Evolutionary conservation across 495 filamentous ascomycete genomes (phyloP).

Genomic region (Penicillium argentinense): DNA sequence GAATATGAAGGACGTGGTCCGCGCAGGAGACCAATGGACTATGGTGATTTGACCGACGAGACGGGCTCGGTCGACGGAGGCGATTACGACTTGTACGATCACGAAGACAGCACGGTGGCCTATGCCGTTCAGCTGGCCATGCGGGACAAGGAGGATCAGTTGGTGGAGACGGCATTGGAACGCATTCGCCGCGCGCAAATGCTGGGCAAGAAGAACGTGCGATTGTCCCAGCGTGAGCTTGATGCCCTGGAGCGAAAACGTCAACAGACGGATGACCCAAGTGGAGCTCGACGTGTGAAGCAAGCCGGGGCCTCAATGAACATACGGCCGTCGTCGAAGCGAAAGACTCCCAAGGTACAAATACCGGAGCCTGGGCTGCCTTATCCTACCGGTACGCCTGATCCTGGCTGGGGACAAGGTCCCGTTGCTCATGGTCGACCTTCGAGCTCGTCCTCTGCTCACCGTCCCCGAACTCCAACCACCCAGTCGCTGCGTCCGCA

Average conservation of each 20-base stretch:
- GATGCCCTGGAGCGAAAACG: conserved; percentile 73
- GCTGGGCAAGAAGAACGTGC: conserved; percentile 73
- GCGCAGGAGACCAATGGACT: conserved; percentile 46
- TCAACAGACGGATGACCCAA: conserved; percentile 46
- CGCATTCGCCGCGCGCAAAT: conserved; percentile 73
- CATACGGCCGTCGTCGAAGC: conserved; percentile 20
- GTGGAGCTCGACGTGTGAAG: conserved; percentile 18
- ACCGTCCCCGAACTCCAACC: conserved; percentile 40
- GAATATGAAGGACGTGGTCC: conserved; percentile 33
- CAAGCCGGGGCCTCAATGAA: conserved; percentile 6
- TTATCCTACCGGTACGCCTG: conserved; percentile 27
- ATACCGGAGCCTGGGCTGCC: too few relatives aligned
- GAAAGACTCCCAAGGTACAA: too few relatives aligned
- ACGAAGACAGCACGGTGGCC: conserved; percentile 48
- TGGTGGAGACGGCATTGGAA: conserved; percentile 71
- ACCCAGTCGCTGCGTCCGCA: conserved; percentile 39
- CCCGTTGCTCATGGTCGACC: conserved; percentile 20
- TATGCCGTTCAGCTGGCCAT: conserved; percentile 55
- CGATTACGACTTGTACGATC: conserved; percentile 55
- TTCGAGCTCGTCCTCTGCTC: conserved; percentile 32
- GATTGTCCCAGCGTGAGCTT: conserved; percentile 69
- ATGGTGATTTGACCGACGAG: conserved; percentile 48
- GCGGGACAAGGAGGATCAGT: conserved; percentile 66
- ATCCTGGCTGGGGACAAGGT: conserved; percentile 26
- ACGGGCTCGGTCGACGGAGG: conserved; percentile 51